Evolutionary conservation across 1,139 yeast species (phyloP), one percentile per base, ranked within the genome.

Genomic region (Maudiozyma humilis): DNA sequence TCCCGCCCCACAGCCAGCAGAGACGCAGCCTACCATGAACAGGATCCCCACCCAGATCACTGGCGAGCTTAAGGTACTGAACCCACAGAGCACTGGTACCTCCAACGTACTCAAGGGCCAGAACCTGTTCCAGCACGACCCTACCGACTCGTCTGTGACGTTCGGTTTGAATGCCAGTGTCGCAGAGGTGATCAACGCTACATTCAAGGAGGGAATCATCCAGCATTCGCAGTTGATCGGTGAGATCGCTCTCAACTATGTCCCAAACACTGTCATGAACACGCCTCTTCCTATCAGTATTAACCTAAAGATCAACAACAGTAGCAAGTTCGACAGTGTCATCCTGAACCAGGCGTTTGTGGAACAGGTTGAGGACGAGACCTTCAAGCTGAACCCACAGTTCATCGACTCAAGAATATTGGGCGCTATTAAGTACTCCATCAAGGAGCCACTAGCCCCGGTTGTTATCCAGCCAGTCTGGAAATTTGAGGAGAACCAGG

Each of bases 401-500:
- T 60, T 65, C 8, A 72, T 78, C 29, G 52, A 70, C 25, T 69
- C 76, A 13, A 78, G 78, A 56, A 79, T 89, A 1, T 68, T 82
- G 39, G 91, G 91, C 30, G 94, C 86, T 0, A 64, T 85, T 56
- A 84, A 83, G 60, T 85, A 83, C 57, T 72, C 82, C 57, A 63
- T 79, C 49, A 69, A 68, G 44, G 60, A 65, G 31, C 61, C 67
- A 40, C 67, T 70, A 37, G 76, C 79, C 1, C 96, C 96, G n/a
- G 64, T 89, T 25, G 65, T 77, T 25, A 72, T 89, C 40, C 73
- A 78, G 38, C 96, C 95, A 39, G 77, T 83, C 38, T 89, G 97
- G 97, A 82, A 88, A 57, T 82, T 82, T 58, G 96, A 88, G 62
- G 72, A 75, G 18, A 82, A 75, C 47, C 96, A 88, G 65, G 81